A percentile compares a stretch with the other conserved stretches of the same genome.
Evolutionary conservation across 2,329 filamentous ascomycete species (phyloP).

Genomic region (Cladosporium phlei): DNA sequence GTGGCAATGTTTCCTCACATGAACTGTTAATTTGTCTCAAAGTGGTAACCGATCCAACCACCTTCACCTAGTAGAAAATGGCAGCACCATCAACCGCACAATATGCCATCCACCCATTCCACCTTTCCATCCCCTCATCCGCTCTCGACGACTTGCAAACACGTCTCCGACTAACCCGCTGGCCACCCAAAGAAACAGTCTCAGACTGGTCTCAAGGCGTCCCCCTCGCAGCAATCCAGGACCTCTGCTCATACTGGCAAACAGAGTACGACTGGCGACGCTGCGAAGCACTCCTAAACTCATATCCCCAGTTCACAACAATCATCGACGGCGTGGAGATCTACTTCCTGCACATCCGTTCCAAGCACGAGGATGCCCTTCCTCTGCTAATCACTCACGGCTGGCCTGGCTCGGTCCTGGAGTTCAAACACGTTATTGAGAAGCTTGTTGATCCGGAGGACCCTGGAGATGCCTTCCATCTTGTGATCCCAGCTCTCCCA

Average conservation of each 20-base stretch:
- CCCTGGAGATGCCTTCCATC: neutral
- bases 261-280: constrained; percentile 17
- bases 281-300: constrained; percentile 15
- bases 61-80: no score
- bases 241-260: constrained; percentile 15
- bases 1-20: no score
- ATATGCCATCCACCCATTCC: neutral
- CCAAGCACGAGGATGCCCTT: constrained; percentile 15
- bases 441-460: constrained; percentile 6
- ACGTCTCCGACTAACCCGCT: constrained; percentile 22
- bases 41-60: no score
- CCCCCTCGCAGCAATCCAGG: constrained; percentile 7
- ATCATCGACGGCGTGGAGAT: constrained; percentile 13
- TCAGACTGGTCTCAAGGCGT: constrained; percentile 9
- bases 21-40: no score
- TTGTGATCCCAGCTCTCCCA: neutral
- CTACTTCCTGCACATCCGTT: constrained; percentile 18
- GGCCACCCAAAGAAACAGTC: constrained; percentile 19
- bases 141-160: constrained; percentile 21
- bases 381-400: constrained; percentile 17
- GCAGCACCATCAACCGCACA: no score
- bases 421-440: constrained; percentile 18
- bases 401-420: constrained; percentile 23
- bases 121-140: constrained; percentile 14
- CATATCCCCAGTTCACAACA: constrained; percentile 16